phyloP scores from a whole-genome alignment of 169 alveolate genomes.

The Blepharisma undulans region DNA sequence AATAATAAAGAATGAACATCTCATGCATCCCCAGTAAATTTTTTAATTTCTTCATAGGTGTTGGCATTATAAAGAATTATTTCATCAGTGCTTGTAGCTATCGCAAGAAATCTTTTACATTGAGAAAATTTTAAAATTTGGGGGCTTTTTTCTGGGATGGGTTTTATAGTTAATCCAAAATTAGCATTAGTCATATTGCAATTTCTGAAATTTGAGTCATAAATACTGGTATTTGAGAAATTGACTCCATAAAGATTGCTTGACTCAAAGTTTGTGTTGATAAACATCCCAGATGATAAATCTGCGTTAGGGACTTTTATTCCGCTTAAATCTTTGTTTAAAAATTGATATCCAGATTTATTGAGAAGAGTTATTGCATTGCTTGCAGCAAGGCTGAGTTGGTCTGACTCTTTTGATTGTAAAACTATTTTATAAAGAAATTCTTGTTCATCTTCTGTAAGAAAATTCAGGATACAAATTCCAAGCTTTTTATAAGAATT shows the following conservation, averaged over 20 bases:
- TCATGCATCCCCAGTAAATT: background rate
- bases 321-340: background rate
- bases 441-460: too few species aligned
- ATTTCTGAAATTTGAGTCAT: background rate
- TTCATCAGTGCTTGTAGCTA: too few species aligned
- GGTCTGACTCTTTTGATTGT: background rate
- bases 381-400: background rate
- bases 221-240: background rate
- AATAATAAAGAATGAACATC: too few species aligned
- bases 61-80: too few species aligned
- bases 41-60: too few species aligned
- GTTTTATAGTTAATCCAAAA: background rate
- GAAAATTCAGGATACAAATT: too few species aligned
- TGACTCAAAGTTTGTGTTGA: background rate
- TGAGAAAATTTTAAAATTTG: background rate
- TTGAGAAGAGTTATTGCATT: slow-evolving; percentile 3
- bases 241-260: background rate
- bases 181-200: background rate
- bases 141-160: too few species aligned
- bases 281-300: background rate
- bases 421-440: background rate
- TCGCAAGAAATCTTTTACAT: background rate
- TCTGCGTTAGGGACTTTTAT: slow-evolving; percentile 10
- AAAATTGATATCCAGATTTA: background rate
- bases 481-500: too few species aligned